Percentiles rank a stretch among this genome's conserved stretches.
Conservation (phyloP, 2,329 filamentous ascomycete species). For the Alternaria sp. region DNA sequence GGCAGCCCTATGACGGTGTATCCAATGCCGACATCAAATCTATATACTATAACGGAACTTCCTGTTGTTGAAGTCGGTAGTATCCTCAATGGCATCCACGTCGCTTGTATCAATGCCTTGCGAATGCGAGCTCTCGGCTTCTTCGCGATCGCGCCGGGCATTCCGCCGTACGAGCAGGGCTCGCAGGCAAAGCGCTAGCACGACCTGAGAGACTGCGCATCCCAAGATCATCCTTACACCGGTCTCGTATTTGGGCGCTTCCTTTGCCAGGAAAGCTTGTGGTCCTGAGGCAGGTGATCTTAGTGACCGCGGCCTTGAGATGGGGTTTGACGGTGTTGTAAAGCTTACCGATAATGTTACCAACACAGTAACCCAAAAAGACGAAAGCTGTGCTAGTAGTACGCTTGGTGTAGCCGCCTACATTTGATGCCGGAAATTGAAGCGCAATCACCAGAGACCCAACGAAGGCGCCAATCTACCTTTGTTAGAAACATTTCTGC, state of each 20-base stretch:
- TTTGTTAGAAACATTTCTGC: constrained; percentile 8
- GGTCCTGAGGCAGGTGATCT: constrained; percentile 24
- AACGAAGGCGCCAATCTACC: constrained; percentile 52
- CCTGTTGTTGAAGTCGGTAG: constrained; percentile 3
- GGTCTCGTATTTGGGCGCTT: constrained; percentile 58
- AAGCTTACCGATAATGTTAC: constrained; percentile 54
- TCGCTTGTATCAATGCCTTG: background rate
- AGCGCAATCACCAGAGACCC: constrained; percentile 60
- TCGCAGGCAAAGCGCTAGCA: constrained; percentile 31
- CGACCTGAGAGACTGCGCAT: constrained; percentile 54
- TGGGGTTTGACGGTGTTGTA: no score
- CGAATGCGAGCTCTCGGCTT: background rate
- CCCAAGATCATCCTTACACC: constrained; percentile 60
- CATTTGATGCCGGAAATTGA: constrained; percentile 58
- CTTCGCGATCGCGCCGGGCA: constrained; percentile 2
- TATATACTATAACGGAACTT: constrained; percentile 6
- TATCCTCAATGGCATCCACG: background rate
- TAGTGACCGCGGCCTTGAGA: background rate
- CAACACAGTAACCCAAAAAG: constrained; percentile 55
- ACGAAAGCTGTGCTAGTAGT: constrained; percentile 56
- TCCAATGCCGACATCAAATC: background rate
- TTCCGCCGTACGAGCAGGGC: constrained; percentile 5
- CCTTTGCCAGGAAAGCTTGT: constrained; percentile 54
- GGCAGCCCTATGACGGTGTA: background rate
- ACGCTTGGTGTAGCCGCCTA: constrained; percentile 46